Evolutionary conservation across 106 monocot species (phyloP).

Genomic region (Dendrobium officinale): DNA sequence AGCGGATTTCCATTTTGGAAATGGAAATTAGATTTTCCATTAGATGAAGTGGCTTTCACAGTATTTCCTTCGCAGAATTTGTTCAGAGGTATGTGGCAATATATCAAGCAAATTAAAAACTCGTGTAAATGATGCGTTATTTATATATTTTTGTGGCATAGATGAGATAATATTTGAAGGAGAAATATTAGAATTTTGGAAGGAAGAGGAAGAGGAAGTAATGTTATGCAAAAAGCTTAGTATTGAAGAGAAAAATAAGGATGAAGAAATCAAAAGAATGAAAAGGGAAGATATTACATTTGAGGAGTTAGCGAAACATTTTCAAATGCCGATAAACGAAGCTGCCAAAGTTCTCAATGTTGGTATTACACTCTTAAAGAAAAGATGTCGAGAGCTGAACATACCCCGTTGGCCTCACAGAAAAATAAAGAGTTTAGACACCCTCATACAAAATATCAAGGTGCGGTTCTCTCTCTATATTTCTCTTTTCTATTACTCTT

Average conservation of each 20-base stretch:
- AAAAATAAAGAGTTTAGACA: constrained; percentile 74
- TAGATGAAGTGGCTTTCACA: neutral
- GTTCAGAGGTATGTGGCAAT: neutral
- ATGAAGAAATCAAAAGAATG: neutral
- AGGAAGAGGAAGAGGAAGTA: neutral
- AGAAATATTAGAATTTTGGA: neutral
- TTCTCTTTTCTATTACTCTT: constrained; percentile 1
- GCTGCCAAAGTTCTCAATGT: constrained; percentile 70
- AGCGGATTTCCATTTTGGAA: neutral
- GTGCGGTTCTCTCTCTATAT: neutral
- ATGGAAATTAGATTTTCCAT: neutral
- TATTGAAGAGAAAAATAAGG: too few species aligned
- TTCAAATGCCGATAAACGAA: constrained; percentile 68
- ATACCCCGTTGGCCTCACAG: constrained; percentile 75
- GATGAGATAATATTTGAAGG: neutral
- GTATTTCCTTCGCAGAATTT: neutral
- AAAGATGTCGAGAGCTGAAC: constrained; percentile 71
- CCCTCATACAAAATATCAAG: constrained; percentile 68
- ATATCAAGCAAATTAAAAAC: neutral
- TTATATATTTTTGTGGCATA: too few species aligned
- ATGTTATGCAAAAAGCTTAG: too few species aligned
- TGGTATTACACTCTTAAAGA: constrained; percentile 68
- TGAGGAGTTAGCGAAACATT: constrained; percentile 55
- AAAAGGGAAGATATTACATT: constrained; percentile 33
- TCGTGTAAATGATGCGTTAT: neutral